These are phyloP conservation scores for Russula ochroleuca DNA, from an alignment of 768 basidiomycete species.

Conservation along the genomic window DNA sequence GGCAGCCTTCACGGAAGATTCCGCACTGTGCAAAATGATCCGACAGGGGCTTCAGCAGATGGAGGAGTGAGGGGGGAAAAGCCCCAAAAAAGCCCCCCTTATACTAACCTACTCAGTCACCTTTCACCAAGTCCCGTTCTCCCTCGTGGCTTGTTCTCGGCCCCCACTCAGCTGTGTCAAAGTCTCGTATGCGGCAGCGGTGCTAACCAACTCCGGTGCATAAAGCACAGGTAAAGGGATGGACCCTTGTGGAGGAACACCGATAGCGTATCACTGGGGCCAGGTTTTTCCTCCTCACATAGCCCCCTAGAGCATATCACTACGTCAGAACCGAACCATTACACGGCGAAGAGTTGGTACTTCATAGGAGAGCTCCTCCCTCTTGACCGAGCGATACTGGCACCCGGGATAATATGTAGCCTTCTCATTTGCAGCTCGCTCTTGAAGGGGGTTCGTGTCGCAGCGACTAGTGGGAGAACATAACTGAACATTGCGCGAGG, in stretches of 20 bases:
- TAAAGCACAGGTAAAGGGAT: not conserved
- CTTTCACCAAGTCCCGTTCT: not conserved
- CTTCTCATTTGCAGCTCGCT: conserved; percentile 44
- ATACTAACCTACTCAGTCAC: not conserved
- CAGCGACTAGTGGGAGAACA: conserved; percentile 47
- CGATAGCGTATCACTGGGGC: not conserved
- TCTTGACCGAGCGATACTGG: not conserved
- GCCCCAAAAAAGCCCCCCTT: not conserved
- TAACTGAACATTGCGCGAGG: conserved; percentile 29
- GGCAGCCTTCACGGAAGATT: not conserved
- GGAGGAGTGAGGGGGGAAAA: not conserved
- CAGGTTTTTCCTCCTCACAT: no score
- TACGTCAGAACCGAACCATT: no score
- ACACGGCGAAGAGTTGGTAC: no score
- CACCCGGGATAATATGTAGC: not conserved
- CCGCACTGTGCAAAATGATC: not conserved
- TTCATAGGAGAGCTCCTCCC: not conserved
- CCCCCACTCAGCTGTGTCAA: not conserved
- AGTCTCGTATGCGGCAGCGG: not conserved
- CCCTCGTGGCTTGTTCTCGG: not conserved
- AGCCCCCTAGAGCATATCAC: no score
- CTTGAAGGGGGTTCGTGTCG: conserved; percentile 51
- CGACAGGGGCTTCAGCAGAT: not conserved
- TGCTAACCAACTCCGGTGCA: not conserved
- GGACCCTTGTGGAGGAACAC: not conserved